phyloP scores from a whole-genome alignment of 805 yeast species.

The Starmerella floricola region DNA sequence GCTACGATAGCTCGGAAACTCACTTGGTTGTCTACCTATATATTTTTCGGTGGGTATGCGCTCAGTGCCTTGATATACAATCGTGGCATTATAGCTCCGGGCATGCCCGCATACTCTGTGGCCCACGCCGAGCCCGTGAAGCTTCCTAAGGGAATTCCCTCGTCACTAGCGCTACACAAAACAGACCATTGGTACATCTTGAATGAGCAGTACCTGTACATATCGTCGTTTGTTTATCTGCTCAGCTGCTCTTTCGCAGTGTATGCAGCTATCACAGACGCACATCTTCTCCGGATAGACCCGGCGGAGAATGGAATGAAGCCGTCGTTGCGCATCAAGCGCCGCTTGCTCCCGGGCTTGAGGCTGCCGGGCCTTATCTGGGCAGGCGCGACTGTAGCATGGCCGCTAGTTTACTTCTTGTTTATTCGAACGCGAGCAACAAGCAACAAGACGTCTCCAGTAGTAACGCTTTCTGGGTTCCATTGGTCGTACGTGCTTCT shows the following conservation, averaged over 20 bases:
- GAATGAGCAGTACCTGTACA: constrained; percentile 8
- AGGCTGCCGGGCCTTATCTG: neutral
- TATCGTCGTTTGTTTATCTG: neutral
- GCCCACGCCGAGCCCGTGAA: constrained; percentile 5
- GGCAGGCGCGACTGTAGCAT: neutral
- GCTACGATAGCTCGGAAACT: neutral
- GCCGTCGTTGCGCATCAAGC: constrained; percentile 1
- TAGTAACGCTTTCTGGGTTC: constrained; percentile 12
- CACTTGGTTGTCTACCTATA: neutral
- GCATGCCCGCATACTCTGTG: neutral
- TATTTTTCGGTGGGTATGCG: neutral
- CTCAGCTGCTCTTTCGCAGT: constrained; percentile 1
- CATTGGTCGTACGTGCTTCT: neutral
- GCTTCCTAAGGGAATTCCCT: constrained; percentile 13
- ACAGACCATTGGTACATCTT: constrained; percentile 11
- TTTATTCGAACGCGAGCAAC: neutral
- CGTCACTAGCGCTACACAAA: constrained; percentile 12
- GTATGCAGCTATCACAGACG: neutral
- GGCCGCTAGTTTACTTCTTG: constrained; percentile 8
- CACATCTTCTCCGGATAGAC: neutral
- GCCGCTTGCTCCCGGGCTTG: neutral
- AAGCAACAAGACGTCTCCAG: too few species aligned
- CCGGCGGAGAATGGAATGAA: constrained; percentile 4
- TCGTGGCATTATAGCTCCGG: neutral
- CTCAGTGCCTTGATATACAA: constrained; percentile 3